phyloP scores from a whole-genome alignment of 2,329 filamentous ascomycete species.

The Boeremia exigua region DNA sequence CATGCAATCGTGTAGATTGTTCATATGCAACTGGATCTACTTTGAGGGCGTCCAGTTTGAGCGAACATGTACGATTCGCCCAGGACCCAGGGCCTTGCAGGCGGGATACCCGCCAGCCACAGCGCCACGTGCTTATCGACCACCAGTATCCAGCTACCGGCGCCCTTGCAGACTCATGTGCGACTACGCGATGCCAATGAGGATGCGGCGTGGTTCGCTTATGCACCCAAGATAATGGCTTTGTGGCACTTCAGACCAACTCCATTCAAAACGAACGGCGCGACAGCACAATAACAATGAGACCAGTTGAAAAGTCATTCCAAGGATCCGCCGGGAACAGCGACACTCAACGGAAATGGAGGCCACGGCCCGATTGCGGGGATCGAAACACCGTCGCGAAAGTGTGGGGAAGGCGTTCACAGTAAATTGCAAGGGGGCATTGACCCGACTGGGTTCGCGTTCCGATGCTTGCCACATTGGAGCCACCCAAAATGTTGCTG shows the following conservation, averaged over 20 bases:
- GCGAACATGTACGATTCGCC: not conserved
- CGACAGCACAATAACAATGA: not conserved
- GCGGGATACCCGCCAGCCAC: slow-evolving; percentile 17
- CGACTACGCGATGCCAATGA: slow-evolving; percentile 2
- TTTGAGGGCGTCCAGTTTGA: not conserved
- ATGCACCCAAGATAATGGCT: not conserved
- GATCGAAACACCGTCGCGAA: slow-evolving; percentile 13
- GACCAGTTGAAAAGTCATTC: no score
- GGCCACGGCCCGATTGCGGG: slow-evolving; percentile 14
- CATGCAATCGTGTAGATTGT: not conserved
- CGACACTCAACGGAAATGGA: not conserved
- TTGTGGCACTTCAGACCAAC: not conserved
- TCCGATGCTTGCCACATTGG: slow-evolving; percentile 10
- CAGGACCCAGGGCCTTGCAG: slow-evolving; percentile 9
- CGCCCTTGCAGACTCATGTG: slow-evolving; percentile 11
- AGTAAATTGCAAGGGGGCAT: slow-evolving; percentile 20
- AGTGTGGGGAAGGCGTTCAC: slow-evolving; percentile 20
- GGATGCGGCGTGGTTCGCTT: slow-evolving; percentile 2
- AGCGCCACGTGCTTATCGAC: slow-evolving; percentile 12
- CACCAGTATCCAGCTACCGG: not conserved
- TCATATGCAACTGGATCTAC: not conserved
- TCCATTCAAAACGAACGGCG: not conserved
- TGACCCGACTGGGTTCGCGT: slow-evolving; percentile 9
- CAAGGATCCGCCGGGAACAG: not conserved
- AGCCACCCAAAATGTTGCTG: not conserved